phyloP scores from a whole-genome alignment of 768 basidiomycete species.

The Boletus reticuloceps region DNA sequence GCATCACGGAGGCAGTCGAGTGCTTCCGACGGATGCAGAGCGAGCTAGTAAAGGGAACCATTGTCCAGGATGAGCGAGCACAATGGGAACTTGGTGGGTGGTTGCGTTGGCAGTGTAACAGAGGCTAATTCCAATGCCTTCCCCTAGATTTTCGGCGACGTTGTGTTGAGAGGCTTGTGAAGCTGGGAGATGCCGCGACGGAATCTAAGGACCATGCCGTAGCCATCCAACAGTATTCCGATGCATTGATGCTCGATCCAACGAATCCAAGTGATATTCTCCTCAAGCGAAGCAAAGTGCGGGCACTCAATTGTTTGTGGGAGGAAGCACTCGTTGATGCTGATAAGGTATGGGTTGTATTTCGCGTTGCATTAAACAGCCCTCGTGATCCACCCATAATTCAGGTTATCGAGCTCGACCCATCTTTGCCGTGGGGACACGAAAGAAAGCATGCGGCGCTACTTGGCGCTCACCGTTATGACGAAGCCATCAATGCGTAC shows the following conservation, averaged over 20 bases:
- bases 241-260: background rate
- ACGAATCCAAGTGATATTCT: background rate
- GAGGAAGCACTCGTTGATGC: no score
- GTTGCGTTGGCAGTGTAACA: background rate
- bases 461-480: background rate
- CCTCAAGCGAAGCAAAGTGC: no score
- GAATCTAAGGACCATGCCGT: background rate
- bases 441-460: background rate
- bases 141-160: background rate
- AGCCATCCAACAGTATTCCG: background rate
- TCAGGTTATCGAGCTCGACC: background rate
- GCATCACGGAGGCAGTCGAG: background rate
- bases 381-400: background rate
- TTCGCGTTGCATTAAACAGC: background rate
- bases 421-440: background rate
- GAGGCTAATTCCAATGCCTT: background rate
- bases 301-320: no score
- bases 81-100: background rate
- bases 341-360: background rate
- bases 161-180: background rate
- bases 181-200: background rate
- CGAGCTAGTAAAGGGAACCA: no score
- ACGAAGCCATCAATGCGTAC: background rate
- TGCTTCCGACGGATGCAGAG: no score
- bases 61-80: no score